Base-by-base conservation (phyloP, 129 eudicot species). In the Solidago caesia region DNA sequence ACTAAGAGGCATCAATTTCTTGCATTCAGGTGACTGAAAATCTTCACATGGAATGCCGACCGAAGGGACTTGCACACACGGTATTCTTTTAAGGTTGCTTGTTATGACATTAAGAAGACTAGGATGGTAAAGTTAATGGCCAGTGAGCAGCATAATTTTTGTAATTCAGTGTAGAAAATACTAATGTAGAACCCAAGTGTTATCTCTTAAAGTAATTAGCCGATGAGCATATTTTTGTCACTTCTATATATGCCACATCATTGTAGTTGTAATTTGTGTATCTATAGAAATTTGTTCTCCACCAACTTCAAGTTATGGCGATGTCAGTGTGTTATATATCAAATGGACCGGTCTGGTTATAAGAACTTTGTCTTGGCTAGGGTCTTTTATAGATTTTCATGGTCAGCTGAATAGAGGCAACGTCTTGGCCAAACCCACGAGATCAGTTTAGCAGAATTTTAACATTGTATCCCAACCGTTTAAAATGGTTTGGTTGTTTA, bases 111-210 rank as follows among this genome's bases (percentile, higher is more conserved):
- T 46, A 42, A 45, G 69, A 60, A 45, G 44, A 73, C 13, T 64
- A 64, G 26, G 49, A 74, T 74, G 70, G 62, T 14, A 29, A 44
- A 64, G 68, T 39, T 64, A 4, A n/a, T 74, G 59, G 70, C 62
- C 62, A 41, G 78, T 63, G 70, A 48, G 70, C 42, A 27, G 78
- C 78, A 74, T 39, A 64, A 64, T 5, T 64, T 39, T 63, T 64
- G 68, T 64, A 41, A 53, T 64, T 14, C 68, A 64, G 48, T 64
- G 68, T n/a, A 58, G 64, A 58, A 58, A n/a, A 58, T 7, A 4
- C 12, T 7, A 25, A 16, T 58, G 29, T 64, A 64, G 68, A 64
- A 64, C 68, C 0, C 39, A 64, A 64, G 68, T 64, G 45, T 64
- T 27, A 64, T 64, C 16, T 64, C 39, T 41, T 41, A 64, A 11